Evolutionary conservation across 495 filamentous ascomycete genomes (phyloP).

Genomic region (Talaromyces proteolyticus): DNA sequence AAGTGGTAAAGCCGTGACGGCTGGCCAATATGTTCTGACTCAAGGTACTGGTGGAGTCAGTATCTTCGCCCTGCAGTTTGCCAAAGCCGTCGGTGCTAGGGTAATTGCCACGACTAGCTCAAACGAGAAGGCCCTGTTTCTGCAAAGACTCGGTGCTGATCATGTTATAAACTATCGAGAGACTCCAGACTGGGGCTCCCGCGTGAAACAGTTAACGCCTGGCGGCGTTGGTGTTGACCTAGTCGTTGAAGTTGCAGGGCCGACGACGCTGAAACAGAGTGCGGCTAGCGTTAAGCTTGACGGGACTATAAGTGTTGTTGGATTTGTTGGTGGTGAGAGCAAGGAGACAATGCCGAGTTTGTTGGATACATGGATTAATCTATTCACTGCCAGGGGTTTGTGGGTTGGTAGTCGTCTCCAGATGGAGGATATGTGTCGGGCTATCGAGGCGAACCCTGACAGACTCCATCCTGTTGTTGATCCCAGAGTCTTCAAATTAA

Average conservation of each 20-base stretch:
- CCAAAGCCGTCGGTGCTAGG: conserved; percentile 24
- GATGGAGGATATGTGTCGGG: conserved; percentile 53
- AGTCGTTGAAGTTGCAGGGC: conserved; percentile 49
- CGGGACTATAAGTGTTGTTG: conserved; percentile 36
- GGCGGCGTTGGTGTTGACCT: conserved; percentile 49
- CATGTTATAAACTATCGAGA: conserved; percentile 55
- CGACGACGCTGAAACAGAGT: conserved; percentile 28
- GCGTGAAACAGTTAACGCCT: conserved; percentile 49
- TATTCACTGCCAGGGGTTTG: conserved; percentile 47
- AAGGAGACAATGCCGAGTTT: conserved; percentile 32
- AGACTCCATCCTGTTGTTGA: conserved; percentile 48
- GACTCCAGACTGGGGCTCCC: conserved; percentile 53
- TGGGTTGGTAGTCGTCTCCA: conserved; percentile 44
- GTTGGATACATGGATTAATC: conserved; percentile 34
- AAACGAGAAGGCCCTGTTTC: conserved; percentile 19
- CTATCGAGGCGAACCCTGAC: conserved; percentile 48
- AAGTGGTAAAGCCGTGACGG: conserved; percentile 29
- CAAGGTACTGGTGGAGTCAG: conserved; percentile 65
- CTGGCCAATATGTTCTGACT: conserved; percentile 53
- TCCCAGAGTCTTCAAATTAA: conserved; percentile 15
- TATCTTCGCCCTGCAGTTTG: conserved; percentile 46
- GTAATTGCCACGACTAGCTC: conserved; percentile 37
- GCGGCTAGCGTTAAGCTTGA: conserved; percentile 28
- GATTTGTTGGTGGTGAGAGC: conserved; percentile 28
- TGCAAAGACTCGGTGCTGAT: conserved; percentile 31